These are phyloP conservation scores for Pogostemon cablin DNA, from an alignment of 257 asterid species.

Conservation along the genomic window DNA sequence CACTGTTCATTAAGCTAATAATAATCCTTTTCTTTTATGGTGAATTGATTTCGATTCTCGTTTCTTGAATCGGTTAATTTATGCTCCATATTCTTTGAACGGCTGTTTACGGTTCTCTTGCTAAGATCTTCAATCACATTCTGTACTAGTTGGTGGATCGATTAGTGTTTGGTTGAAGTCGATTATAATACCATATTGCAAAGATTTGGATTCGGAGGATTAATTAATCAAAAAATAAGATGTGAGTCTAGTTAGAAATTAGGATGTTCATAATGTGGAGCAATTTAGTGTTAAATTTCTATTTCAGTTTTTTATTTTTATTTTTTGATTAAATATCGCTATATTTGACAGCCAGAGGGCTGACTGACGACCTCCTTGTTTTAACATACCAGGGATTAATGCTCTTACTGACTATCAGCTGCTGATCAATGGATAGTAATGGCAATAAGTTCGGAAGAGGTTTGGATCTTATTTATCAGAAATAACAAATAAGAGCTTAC, in stretches of 20 bases:
- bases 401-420: constrained; percentile 28
- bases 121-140: not conserved
- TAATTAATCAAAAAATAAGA: not conserved
- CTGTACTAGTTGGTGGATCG: constrained; percentile 3
- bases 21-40: not conserved
- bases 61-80: constrained; percentile 7
- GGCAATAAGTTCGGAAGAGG: constrained; percentile 47
- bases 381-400: constrained; percentile 30
- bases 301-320: not conserved
- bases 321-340: not conserved
- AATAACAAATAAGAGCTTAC: not conserved
- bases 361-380: constrained; percentile 11
- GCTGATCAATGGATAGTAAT: constrained; percentile 39
- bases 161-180: constrained; percentile 16
- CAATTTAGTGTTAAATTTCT: not conserved
- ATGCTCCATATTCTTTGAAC: not conserved
- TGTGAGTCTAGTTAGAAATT: not conserved
- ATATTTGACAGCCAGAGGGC: constrained; percentile 6
- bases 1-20: no score
- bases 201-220: not conserved
- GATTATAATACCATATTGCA: not conserved
- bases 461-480: constrained; percentile 24
- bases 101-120: constrained; percentile 1
- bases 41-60: not conserved
- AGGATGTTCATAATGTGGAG: constrained; percentile 12